Evolutionary conservation across 1,139 yeast species (phyloP), one percentile per base, ranked within the genome.

Genomic region (Schizosaccharomyces versatilis): DNA sequence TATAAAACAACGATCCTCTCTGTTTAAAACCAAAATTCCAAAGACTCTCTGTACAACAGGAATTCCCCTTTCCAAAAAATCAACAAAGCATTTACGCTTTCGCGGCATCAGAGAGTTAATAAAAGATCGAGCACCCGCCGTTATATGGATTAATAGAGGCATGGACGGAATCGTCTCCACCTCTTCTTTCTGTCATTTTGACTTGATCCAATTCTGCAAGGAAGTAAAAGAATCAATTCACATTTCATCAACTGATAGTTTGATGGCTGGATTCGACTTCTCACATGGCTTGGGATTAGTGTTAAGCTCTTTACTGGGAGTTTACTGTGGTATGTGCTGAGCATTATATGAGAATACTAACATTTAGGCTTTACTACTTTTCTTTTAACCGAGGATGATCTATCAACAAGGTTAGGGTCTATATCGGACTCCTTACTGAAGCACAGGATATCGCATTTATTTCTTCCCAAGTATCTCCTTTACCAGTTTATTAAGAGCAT

Each of bases 1-100:
- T 1, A 63, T 86, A 59, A 86, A 84, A 65, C 73, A 74, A 54
- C 67, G 73, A 48, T 69, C 77, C 10, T 62, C 71, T 1, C 70
- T 70, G 51, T 66, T 71, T 48, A 66, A 65, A 10, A 60, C 73
- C 0, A 44, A 44, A 14, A 14, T 32, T 8, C 49, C 49, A 12
- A 44, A 44, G 9, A 44, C 32, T 7, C 32, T 17, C 15, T n/a
- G 12, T 24, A 44, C 49, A 5, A 44, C 19, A 10, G 24, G 32
- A 17, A 8, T 44, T 8, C 49, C 49, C 32, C 6, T 32, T 7
- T 14, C 49, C 19, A 44, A 44, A 12, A 19, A 36, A 24, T 10
- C 49, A 24, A 17, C 14, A 44, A 44, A 44, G n/a, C 14, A 19
- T 14, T 24, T 44, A 6, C 9, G n/a, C 32, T 32, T 32, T 10